These are phyloP conservation scores for Paramecium primaurelia DNA, from an alignment of 73 alveolate genomes.

Conservation along the genomic window DNA sequence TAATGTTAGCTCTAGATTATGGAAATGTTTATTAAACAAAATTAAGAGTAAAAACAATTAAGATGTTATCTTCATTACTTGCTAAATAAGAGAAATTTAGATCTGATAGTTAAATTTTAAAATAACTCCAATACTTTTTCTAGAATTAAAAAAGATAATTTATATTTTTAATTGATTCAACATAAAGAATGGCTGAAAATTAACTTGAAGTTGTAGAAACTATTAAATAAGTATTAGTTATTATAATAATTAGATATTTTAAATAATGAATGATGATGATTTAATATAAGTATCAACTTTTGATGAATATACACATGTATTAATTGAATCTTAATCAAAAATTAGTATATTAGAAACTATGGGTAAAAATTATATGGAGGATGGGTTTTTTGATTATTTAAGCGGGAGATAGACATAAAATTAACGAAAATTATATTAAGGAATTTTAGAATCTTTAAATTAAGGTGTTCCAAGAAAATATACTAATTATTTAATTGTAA, in stretches of 20 bases:
- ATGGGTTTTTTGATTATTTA: slow-evolving; percentile 19
- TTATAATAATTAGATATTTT: neutral
- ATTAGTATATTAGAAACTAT: neutral
- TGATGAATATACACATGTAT: slow-evolving; percentile 3
- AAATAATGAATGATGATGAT: slow-evolving; percentile 45
- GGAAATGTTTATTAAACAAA: slow-evolving; percentile 16
- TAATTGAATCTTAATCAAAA: slow-evolving; percentile 34
- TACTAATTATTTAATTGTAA: neutral
- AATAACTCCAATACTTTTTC: slow-evolving; percentile 7
- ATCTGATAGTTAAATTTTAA: neutral
- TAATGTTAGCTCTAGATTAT: slow-evolving; percentile 35
- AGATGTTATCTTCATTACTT: neutral
- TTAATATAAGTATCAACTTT: neutral
- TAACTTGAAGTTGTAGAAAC: slow-evolving; percentile 3
- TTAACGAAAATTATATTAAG: slow-evolving; percentile 4
- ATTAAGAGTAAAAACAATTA: neutral
- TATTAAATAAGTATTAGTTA: neutral
- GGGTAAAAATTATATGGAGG: slow-evolving; percentile 24
- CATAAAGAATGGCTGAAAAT: slow-evolving; percentile 26
- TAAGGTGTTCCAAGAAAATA: neutral
- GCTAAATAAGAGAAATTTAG: neutral
- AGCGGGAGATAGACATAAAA: slow-evolving; percentile 23
- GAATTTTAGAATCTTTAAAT: neutral
- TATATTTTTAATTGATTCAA: neutral
- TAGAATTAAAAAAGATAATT: neutral